phyloP scores from a whole-genome alignment of 2,329 filamentous ascomycete genomes.

The Xylariaceae sp. region DNA sequence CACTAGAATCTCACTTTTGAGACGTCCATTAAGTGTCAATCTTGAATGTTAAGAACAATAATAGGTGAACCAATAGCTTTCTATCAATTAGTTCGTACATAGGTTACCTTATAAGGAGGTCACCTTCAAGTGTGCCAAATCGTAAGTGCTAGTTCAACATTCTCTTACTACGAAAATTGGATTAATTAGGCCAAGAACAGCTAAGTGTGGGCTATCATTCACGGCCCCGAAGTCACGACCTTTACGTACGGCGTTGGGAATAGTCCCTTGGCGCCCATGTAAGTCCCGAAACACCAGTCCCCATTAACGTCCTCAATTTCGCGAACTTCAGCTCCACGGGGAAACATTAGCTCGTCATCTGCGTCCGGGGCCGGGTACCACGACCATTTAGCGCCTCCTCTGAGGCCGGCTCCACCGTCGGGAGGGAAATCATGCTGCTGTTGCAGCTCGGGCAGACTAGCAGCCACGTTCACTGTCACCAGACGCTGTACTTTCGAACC shows the following conservation, averaged over 20 bases:
- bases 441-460: conserved; percentile 46
- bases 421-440: conserved; percentile 65
- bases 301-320: conserved; percentile 89
- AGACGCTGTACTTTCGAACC: conserved; percentile 52
- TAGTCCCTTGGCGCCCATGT: conserved; percentile 79
- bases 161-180: neutral
- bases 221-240: conserved; percentile 46
- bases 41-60: neutral
- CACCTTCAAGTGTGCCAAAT: neutral
- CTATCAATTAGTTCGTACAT: neutral
- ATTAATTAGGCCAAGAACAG: neutral
- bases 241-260: conserved; percentile 82
- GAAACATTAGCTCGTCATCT: conserved; percentile 82
- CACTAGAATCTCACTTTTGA: too few relatives aligned
- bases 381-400: conserved; percentile 72
- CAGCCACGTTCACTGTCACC: conserved; percentile 59
- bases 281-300: conserved; percentile 88
- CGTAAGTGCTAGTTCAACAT: neutral
- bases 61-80: neutral
- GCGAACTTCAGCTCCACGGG: conserved; percentile 78
- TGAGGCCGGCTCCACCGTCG: conserved; percentile 73
- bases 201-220: neutral
- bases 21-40: too few relatives aligned
- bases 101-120: neutral
- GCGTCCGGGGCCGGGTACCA: conserved; percentile 74